phyloP scores from a whole-genome alignment of 2,329 filamentous ascomycete species.

The Pyricularia grisea region DNA sequence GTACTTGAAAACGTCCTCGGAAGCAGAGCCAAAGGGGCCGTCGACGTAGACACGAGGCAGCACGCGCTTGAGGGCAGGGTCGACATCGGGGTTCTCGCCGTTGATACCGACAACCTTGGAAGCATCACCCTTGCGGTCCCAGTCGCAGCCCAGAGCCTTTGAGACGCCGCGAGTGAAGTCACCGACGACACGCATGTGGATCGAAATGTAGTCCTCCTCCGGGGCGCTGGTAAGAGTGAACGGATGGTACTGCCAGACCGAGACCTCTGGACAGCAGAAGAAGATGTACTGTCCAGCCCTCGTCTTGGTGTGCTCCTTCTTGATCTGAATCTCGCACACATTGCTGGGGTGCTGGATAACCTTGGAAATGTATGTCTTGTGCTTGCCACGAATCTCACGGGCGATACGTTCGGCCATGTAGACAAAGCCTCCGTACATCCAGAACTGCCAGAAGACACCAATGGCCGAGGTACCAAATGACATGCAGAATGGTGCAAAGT shows the following conservation, averaged over 20 bases:
- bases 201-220: conserved; percentile 83
- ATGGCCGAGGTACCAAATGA: conserved; percentile 55
- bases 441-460: conserved; percentile 84
- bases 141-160: conserved; percentile 65
- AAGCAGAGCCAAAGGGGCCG: conserved; percentile 77
- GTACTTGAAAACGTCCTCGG: conserved; percentile 85
- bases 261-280: conserved; percentile 77
- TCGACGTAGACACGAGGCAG: conserved; percentile 76
- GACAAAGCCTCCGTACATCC: conserved; percentile 71
- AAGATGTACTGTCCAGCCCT: conserved; percentile 82
- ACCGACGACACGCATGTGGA: conserved; percentile 75
- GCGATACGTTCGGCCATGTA: conserved; percentile 74
- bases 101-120: conserved; percentile 64
- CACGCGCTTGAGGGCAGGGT: conserved; percentile 62
- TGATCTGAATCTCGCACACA: conserved; percentile 85
- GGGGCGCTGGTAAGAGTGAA: conserved; percentile 81
- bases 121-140: conserved; percentile 46
- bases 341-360: conserved; percentile 85
- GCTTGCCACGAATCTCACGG: conserved; percentile 67
- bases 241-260: conserved; percentile 81
- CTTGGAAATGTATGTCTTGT: conserved; percentile 82
- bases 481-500: conserved; percentile 69
- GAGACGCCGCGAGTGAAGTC: conserved; percentile 69
- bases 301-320: conserved; percentile 79
- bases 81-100: conserved; percentile 47